These are phyloP conservation scores for Penstemon barbatus DNA, from an alignment of 257 asterid species.

Conservation along the genomic window DNA sequence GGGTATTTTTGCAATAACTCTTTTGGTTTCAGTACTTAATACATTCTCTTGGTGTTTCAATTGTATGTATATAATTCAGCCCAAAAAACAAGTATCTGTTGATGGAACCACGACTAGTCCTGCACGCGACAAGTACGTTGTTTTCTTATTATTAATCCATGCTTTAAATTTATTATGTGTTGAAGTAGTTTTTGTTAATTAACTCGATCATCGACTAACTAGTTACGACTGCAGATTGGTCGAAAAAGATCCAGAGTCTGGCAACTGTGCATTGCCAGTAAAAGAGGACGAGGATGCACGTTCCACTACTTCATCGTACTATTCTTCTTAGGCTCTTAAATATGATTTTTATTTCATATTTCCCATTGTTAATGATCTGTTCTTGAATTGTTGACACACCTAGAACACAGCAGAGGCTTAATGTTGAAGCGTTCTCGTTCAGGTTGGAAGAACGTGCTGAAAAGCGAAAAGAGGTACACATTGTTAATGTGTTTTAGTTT, in stretches of 20 bases:
- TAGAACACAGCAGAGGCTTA: conserved; percentile 47
- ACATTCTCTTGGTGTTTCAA: not conserved
- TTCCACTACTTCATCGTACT: conserved; percentile 77
- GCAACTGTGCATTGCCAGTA: conserved; percentile 25
- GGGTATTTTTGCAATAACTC: too few species aligned
- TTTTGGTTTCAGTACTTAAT: not conserved
- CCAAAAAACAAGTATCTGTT: conserved; percentile 40
- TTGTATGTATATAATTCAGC: conserved; percentile 24
- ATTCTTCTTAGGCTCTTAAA: conserved; percentile 10
- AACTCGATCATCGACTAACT: not conserved
- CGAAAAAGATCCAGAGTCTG: conserved; percentile 36
- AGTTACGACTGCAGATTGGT: conserved; percentile 5
- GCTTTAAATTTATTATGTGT: not conserved
- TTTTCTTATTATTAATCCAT: not conserved
- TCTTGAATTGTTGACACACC: conserved; percentile 27
- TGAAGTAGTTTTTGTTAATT: not conserved
- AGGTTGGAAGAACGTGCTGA: conserved; percentile 84
- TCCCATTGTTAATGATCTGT: not conserved
- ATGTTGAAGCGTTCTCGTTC: conserved; percentile 56
- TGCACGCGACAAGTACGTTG: conserved; percentile 43
- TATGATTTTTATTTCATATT: not conserved
- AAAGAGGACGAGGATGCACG: conserved; percentile 56
- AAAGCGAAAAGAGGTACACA: conserved; percentile 67
- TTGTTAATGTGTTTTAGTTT: too few species aligned
- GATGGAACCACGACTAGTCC: conserved; percentile 30